Conservation (phyloP, 352 stramenopile genomes). For the Phytophthora macrochlamydospora region DNA sequence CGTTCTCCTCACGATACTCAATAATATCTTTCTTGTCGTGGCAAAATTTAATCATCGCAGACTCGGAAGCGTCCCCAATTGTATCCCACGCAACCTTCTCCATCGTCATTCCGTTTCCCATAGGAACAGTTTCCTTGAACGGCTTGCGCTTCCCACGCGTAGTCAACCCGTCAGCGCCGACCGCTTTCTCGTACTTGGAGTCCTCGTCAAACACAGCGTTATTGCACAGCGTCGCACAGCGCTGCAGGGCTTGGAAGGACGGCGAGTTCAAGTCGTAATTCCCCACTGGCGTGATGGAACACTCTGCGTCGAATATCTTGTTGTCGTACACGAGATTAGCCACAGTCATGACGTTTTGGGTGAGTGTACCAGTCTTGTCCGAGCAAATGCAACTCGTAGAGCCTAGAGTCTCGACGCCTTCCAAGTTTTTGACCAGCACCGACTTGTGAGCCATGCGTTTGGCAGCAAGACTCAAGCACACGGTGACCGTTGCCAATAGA, state of each 20-base stretch:
- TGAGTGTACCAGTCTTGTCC: constrained; percentile 96
- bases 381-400: constrained; percentile 91
- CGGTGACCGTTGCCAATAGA: constrained; percentile 90
- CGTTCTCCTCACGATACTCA: constrained; percentile 62
- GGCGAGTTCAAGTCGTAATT: constrained; percentile 57
- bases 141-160: constrained; percentile 52
- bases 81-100: constrained; percentile 69
- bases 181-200: constrained; percentile 77
- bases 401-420: constrained; percentile 92
- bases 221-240: constrained; percentile 91
- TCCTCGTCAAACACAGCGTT: constrained; percentile 68
- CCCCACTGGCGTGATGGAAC: constrained; percentile 66
- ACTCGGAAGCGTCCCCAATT: constrained; percentile 82
- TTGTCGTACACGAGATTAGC: constrained; percentile 83
- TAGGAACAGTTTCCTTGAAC: constrained; percentile 63
- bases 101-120: constrained; percentile 42
- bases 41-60: constrained; percentile 88
- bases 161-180: constrained; percentile 48
- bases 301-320: constrained; percentile 78
- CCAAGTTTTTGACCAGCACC: constrained; percentile 95
- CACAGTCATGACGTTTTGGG: constrained; percentile 95
- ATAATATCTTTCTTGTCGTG: constrained; percentile 85
- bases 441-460: constrained; percentile 90
- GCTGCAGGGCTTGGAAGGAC: constrained; percentile 70
- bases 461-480: constrained; percentile 92